These are phyloP conservation scores for Pleurotus platypus DNA, from an alignment of 768 basidiomycete species.

Conservation along the genomic window DNA sequence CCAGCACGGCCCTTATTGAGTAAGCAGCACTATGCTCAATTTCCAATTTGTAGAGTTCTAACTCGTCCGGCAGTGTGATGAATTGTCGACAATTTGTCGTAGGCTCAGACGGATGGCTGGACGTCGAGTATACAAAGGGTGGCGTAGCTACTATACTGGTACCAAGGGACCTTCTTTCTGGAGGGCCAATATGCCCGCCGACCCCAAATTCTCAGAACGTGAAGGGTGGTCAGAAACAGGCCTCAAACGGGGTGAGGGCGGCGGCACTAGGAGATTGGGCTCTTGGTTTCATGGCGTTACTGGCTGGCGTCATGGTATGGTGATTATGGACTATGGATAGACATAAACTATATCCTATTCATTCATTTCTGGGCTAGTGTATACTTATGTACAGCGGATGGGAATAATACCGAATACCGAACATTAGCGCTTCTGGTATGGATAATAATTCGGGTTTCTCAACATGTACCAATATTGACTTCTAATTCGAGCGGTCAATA, in stretches of 20 bases:
- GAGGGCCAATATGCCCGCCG: slow-evolving; percentile 35
- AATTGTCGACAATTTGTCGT: slow-evolving; percentile 67
- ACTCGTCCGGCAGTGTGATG: slow-evolving; percentile 39
- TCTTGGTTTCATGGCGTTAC: background rate
- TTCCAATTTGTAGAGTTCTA: no score
- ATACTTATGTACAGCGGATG: no score
- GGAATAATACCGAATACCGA: no score
- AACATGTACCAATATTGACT: no score
- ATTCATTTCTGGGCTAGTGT: no score
- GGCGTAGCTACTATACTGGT: slow-evolving; percentile 58
- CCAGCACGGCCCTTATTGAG: slow-evolving; percentile 53
- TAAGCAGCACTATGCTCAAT: slow-evolving; percentile 24
- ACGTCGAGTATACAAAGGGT: slow-evolving; percentile 60
- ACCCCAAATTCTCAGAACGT: slow-evolving; percentile 6
- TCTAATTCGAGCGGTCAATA: no score
- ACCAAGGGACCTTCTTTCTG: slow-evolving; percentile 30
- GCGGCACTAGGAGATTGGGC: background rate
- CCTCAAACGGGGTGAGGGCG: background rate
- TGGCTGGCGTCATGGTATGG: background rate
- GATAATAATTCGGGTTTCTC: no score
- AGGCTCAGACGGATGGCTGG: slow-evolving; percentile 60
- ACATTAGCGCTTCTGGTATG: no score
- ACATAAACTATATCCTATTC: no score
- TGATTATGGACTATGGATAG: background rate
- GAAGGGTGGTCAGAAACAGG: background rate